Conservation (phyloP, 2,329 filamentous ascomycete species). For the Ophiobolus disseminans region DNA sequence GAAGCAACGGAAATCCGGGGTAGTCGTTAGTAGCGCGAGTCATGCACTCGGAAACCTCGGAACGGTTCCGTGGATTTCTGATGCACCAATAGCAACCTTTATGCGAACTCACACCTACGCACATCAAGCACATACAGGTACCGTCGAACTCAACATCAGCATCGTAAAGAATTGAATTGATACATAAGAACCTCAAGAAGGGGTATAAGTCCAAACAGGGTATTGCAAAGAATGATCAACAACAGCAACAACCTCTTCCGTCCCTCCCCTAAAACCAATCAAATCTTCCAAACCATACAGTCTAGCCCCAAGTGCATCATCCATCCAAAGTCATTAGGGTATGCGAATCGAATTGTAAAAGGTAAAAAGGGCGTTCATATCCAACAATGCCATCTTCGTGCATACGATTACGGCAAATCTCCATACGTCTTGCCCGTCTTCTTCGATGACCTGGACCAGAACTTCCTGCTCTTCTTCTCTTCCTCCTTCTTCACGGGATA, state of each 20-base stretch:
- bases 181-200: not conserved
- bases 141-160: too few species aligned
- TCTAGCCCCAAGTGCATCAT: not conserved
- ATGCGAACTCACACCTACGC: too few species aligned
- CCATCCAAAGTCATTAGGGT: not conserved
- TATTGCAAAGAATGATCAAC: slow-evolving; percentile 4
- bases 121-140: too few species aligned
- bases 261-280: not conserved
- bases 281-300: not conserved
- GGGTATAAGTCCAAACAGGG: not conserved
- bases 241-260: not conserved
- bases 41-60: too few species aligned
- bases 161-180: not conserved
- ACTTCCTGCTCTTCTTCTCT: slow-evolving; percentile 41
- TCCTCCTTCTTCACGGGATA: slow-evolving; percentile 35
- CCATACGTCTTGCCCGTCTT: slow-evolving; percentile 38
- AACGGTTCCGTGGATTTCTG: too few species aligned
- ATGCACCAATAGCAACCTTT: too few species aligned
- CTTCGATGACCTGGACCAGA: too few species aligned
- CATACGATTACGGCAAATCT: slow-evolving; percentile 23
- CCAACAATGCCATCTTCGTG: too few species aligned
- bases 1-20: too few species aligned
- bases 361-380: too few species aligned
- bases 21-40: too few species aligned
- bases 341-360: not conserved